Percentiles rank a stretch among this genome's conserved stretches.
These are phyloP conservation scores for Stygiomarasmius scandens DNA, from an alignment of 1,284 basidiomycete genomes.

Conservation along the genomic window DNA sequence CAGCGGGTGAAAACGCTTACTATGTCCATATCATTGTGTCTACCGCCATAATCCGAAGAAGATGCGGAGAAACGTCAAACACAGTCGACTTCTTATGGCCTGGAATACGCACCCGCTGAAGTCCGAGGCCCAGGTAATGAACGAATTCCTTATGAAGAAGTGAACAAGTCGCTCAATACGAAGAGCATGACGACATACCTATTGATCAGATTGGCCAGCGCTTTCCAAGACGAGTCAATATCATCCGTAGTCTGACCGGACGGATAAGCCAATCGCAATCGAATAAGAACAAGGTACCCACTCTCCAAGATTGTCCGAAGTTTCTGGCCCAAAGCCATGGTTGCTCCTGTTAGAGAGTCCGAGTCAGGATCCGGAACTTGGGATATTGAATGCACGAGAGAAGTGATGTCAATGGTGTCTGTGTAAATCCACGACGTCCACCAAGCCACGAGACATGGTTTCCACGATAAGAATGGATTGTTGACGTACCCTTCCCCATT, in stretches of 20 bases:
- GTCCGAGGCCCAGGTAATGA: conserved; percentile 42
- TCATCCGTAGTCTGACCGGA: conserved; percentile 52
- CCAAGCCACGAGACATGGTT: too few species aligned
- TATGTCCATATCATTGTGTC: conserved; percentile 51
- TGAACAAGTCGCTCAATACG: neutral
- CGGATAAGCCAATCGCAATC: neutral
- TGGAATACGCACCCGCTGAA: conserved; percentile 31
- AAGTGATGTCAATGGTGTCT: neutral
- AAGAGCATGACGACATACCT: conserved; percentile 23
- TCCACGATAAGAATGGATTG: neutral
- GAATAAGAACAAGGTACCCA: conserved; percentile 29
- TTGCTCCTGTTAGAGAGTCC: conserved; percentile 43
- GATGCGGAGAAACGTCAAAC: too few species aligned
- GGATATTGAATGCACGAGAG: neutral
- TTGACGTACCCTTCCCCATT: conserved; percentile 57
- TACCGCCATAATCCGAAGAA: conserved; percentile 15
- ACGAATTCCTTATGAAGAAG: conserved; percentile 53
- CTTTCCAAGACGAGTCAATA: conserved; percentile 46
- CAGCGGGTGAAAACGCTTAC: conserved; percentile 27
- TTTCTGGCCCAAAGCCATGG: conserved; percentile 58
- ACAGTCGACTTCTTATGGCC: neutral
- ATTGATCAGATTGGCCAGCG: conserved; percentile 41
- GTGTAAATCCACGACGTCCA: neutral
- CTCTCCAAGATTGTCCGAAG: conserved; percentile 61
- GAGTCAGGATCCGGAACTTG: neutral